Base-by-base conservation (phyloP, 2,329 filamentous ascomycete species). In the Trichophyton mentagrophytes region DNA sequence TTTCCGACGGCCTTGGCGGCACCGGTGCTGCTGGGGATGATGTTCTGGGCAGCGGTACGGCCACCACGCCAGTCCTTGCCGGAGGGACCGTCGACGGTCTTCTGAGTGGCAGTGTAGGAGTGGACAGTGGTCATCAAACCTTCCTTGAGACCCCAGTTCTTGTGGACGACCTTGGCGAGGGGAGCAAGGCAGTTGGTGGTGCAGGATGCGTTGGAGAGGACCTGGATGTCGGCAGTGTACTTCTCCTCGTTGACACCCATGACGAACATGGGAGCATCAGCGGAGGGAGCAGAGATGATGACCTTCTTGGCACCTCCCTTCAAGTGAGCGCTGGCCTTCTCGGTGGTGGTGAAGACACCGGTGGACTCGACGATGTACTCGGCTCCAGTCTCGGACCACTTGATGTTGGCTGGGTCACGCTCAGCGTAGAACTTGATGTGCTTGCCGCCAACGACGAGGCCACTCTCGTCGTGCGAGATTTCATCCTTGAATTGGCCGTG, bases 101-200 rank as follows among this genome's bases (percentile, higher is more conserved):
- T 96, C 85, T 97, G 93, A 78, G 93, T 97, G 73, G 93, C 93
- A 72, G 93, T 97, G 88, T 97, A 97, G 73, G 93, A 96, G 88
- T 99, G 93, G 78, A 97, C 85, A 70, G 93, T 99, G 80, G 93
- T 97, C 93, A 99, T 99, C 73, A 97, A 87, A 85, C 92, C 93
- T 85, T 99, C 93, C 74, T 96, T 79, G 77, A 99, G 93, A 78
- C 83, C 87, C 83, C 87, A 99, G 80, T 96, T 95, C 85, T 97
- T 92, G 85, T 99, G 82, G 82, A 99, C 85, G 74, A 97, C 90
- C 89, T 97, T 99, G 82, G 93, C 93, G 68, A 99, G 88, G 76
- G 93, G 93, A 78, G 93, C 93, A 79, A 99, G 82, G 87, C 93
- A 97, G 89, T 99, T 99, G 84, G 93, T 97, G 78, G 93, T 99